Percentiles rank a stretch among this genome's conserved stretches.
Evolutionary conservation across 306 rosid genomes (phyloP).

Genomic region (Quercus parvula): DNA sequence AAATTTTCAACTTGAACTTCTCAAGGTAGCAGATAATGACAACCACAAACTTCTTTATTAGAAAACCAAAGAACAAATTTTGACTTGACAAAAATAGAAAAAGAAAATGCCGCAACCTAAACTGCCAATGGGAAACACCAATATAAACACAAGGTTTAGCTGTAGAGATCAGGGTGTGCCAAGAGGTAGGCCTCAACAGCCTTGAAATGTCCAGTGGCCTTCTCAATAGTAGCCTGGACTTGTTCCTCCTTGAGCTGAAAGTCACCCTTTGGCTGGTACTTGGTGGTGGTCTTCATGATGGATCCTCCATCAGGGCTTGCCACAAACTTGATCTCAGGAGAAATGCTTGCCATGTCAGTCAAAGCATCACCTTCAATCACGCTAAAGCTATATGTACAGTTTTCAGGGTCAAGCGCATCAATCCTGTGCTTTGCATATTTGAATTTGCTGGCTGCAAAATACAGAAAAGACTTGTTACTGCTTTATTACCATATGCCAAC

Average conservation of each 20-base stretch:
- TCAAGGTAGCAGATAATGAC: too few species aligned
- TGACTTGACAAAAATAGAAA: too few species aligned
- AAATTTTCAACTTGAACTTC: too few species aligned
- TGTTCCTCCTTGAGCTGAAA: neutral
- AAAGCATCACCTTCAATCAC: constrained; percentile 24
- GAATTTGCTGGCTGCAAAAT: neutral
- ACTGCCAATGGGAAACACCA: too few species aligned
- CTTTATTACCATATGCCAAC: too few species aligned
- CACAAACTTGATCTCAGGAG: constrained; percentile 17
- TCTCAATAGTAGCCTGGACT: neutral
- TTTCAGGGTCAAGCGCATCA: constrained; percentile 15
- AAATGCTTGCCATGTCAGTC: constrained; percentile 20
- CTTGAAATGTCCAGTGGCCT: neutral
- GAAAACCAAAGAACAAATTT: too few species aligned
- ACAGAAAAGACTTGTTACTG: neutral
- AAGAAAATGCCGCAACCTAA: too few species aligned
- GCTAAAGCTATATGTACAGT: constrained; percentile 21
- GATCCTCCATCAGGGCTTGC: constrained; percentile 32
- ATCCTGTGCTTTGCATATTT: constrained; percentile 12
- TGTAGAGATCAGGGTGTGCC: neutral
- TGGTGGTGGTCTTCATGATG: neutral
- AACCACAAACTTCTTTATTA: too few species aligned
- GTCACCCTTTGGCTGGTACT: constrained; percentile 13
- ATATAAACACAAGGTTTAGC: neutral
- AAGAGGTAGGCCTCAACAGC: constrained; percentile 3